Percentiles rank a stretch among this genome's conserved stretches.
phyloP scores from a whole-genome alignment of 169 alveolate genomes.

The Cryptosporidium baileyi region DNA sequence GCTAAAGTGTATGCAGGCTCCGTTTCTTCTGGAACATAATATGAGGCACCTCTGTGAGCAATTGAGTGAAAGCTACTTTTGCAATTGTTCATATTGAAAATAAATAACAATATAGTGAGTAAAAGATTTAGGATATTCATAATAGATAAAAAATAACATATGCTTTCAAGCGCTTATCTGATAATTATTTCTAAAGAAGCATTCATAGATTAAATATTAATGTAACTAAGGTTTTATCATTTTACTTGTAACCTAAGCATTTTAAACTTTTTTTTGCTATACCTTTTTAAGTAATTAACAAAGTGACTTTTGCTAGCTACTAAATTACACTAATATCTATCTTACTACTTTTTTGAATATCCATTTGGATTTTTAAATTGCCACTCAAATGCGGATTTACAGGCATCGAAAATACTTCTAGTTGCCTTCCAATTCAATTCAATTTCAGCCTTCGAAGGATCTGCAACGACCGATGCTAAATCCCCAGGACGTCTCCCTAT shows the following conservation, averaged over 20 bases:
- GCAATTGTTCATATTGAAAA: background rate
- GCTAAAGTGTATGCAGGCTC: slow-evolving; percentile 74
- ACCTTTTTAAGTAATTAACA: no score
- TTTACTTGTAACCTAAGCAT: no score
- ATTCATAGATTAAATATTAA: background rate
- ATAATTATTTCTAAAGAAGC: background rate
- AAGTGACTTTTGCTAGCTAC: no score
- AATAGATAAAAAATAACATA: no score
- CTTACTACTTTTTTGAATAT: slow-evolving; percentile 34
- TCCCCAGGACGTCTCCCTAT: slow-evolving; percentile 90
- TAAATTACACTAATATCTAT: background rate
- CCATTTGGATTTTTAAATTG: slow-evolving; percentile 76
- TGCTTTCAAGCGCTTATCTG: no score
- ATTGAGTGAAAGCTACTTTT: slow-evolving; percentile 11
- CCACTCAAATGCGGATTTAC: slow-evolving; percentile 74
- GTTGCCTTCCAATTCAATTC: slow-evolving; percentile 87
- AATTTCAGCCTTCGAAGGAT: slow-evolving; percentile 84
- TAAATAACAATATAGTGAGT: background rate
- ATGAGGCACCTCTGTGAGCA: slow-evolving; percentile 81
- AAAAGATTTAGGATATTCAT: no score
- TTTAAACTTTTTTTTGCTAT: no score
- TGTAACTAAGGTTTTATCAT: no score
- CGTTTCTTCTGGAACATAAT: slow-evolving; percentile 79
- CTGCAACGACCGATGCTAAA: slow-evolving; percentile 83
- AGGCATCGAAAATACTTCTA: slow-evolving; percentile 70